These are phyloP conservation scores for Chlamydomonas urium DNA, from an alignment of 139 green algal genomes.

Conservation along the genomic window DNA sequence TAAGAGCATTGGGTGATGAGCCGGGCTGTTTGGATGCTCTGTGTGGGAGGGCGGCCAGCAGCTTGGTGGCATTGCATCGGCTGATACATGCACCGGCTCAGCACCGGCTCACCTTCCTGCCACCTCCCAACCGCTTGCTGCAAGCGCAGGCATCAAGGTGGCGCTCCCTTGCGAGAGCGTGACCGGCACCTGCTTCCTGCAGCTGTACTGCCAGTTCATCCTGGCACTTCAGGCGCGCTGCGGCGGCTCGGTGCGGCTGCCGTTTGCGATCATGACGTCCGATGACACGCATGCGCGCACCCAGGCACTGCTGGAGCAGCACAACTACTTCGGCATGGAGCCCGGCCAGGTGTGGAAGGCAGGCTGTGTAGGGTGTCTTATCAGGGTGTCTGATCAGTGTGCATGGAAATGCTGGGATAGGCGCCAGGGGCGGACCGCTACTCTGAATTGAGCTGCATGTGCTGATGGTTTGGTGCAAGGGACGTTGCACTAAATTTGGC, in stretches of 20 bases:
- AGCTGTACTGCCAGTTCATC: constrained; percentile 88
- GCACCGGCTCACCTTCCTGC: no score
- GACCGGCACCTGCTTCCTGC: constrained; percentile 77
- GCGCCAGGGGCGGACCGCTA: no score
- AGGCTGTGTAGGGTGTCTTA: neutral
- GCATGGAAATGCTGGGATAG: no score
- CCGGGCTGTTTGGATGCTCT: no score
- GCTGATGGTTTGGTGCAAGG: no score
- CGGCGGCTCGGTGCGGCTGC: constrained; percentile 47
- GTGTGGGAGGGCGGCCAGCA: no score
- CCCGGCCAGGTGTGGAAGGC: constrained; percentile 48
- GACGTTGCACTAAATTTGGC: no score
- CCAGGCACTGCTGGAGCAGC: constrained; percentile 67
- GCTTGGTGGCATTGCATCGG: no score
- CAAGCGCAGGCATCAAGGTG: constrained; percentile 11
- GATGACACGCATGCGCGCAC: constrained; percentile 94
- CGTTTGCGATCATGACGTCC: constrained; percentile 97
- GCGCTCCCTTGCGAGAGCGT: constrained; percentile 80
- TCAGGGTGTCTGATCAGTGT: neutral
- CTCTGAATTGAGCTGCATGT: no score
- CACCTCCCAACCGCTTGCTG: no score
- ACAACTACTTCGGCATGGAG: constrained; percentile 84
- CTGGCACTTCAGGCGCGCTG: constrained; percentile 65
- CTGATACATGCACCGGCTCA: no score
- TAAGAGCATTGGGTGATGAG: no score